Evolutionary conservation across 2,329 filamentous ascomycete species (phyloP), one percentile per base, ranked within the genome.

Genomic region (Colletotrichum tamarilloi): DNA sequence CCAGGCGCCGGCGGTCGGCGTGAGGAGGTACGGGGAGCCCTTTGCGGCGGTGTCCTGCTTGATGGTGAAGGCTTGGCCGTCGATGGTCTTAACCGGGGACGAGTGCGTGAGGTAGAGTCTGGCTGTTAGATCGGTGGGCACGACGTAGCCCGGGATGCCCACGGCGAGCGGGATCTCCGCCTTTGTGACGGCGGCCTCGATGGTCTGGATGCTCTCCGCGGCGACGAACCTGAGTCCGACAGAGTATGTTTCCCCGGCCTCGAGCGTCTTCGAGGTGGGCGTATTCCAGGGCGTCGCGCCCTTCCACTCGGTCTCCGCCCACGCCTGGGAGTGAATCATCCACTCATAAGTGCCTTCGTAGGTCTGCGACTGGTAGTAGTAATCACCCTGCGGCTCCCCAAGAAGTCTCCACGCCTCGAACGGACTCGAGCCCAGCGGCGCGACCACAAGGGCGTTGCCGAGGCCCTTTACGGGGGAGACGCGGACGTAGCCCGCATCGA

Each of bases 301-400:
- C 1, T 81, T 83, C 90, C 89, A 92, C 76, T 91, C 88, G 0
- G 85, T 85, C 72, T 90, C 86, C 0, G 87, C 87, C 80, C 85
- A 91, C 0, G 89, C 89, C 68, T 85, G 83, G 14, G 84, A 86
- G 64, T 88, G 82, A 0, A 87, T 84, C 75, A 90, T 87, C 89
- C 89, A 92, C 75, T 90, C 88, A 72, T 91, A 92, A 73, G 89
- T 86, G 0, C 89, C 89, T 76, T 92, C 89, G 72, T 89, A 92
- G 0, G 85, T 88, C 75, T 91, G 89, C 58, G 85, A 87, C 5
- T 81, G 83, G 76, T 91, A 90, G 11, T 74, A 77, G 26, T 46
- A 0, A 84, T 83, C 11, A 77, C 80, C 0, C 82, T 80, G 30
- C 83, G 82, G 79, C 77, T 91, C 89, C 0, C 75, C 55, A 0